A percentile compares a stretch with the other conserved stretches of the same genome.
Conservation (phyloP, 2,329 filamentous ascomycete species). For the Ploettnerulaceae sp. region DNA sequence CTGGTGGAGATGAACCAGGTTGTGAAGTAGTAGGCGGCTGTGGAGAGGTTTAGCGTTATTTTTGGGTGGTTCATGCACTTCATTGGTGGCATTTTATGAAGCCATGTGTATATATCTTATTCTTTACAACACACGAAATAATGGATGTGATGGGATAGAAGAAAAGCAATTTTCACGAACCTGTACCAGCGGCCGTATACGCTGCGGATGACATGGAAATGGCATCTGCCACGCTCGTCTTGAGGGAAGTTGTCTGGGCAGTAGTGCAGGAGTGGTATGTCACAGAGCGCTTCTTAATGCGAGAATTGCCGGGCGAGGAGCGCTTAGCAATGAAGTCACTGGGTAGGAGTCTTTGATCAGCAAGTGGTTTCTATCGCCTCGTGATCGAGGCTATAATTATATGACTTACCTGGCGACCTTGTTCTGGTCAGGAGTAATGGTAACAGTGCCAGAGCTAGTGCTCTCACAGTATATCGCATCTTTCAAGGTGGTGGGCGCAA, state of each 20-base stretch:
- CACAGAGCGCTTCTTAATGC: constrained; percentile 23
- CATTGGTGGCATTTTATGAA: too few relatives aligned
- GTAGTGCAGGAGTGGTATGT: constrained; percentile 21
- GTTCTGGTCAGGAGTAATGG: constrained; percentile 24
- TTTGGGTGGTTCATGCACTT: too few relatives aligned
- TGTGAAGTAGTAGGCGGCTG: constrained; percentile 22
- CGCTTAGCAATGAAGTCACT: constrained; percentile 20
- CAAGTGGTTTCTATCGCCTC: neutral
- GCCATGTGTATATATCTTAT: too few relatives aligned
- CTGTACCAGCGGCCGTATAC: constrained; percentile 23
- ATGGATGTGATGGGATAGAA: too few relatives aligned
- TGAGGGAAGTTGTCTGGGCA: constrained; percentile 18
- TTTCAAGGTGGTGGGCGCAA: constrained; percentile 13
- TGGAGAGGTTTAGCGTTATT: too few relatives aligned
- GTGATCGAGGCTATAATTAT: neutral
- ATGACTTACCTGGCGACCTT: constrained; percentile 20
- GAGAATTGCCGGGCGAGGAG: constrained; percentile 6
- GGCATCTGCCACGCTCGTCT: constrained; percentile 20
- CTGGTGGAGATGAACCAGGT: constrained; percentile 26
- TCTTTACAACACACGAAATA: too few relatives aligned
- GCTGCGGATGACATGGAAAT: constrained; percentile 21
- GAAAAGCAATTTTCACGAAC: too few relatives aligned
- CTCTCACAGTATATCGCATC: constrained; percentile 14
- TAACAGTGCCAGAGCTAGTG: constrained; percentile 17
- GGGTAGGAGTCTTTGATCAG: neutral